These are phyloP conservation scores for Breviolum minutum DNA, from an alignment of 73 alveolate species.

Conservation along the genomic window DNA sequence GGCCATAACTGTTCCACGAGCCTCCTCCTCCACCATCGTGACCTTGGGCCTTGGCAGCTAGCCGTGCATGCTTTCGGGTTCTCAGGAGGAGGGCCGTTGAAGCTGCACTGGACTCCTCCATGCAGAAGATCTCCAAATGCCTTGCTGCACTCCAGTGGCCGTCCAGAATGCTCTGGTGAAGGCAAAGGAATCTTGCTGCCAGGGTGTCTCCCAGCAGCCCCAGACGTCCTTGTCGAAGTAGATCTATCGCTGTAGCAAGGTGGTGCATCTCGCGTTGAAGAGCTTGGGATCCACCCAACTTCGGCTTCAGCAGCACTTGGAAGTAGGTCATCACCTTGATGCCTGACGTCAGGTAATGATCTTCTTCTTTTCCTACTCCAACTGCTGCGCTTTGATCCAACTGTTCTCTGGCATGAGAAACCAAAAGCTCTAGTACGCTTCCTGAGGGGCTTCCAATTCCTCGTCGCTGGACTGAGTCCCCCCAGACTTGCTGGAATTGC, in stretches of 20 bases:
- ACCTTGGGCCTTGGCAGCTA: background rate
- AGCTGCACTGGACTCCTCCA: background rate
- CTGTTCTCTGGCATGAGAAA: background rate
- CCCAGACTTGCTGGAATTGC: too few species aligned
- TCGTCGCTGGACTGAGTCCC: background rate
- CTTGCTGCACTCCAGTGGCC: conserved; percentile 2
- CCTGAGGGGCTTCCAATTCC: background rate
- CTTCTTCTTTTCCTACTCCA: background rate
- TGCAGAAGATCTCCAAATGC: background rate
- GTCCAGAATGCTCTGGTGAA: background rate
- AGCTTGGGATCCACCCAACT: background rate
- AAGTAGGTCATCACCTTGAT: background rate
- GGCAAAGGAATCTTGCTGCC: background rate
- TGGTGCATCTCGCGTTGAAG: background rate
- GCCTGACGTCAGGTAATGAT: background rate
- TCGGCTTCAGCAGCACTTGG: background rate
- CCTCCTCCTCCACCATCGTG: background rate
- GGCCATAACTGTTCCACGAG: background rate
- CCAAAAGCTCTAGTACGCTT: background rate
- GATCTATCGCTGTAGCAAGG: background rate
- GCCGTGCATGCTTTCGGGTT: background rate
- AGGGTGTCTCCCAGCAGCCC: background rate
- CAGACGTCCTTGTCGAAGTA: background rate
- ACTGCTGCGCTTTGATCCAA: background rate
- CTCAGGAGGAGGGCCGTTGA: background rate